phyloP scores from a whole-genome alignment of 2,329 filamentous ascomycete genomes.

The Epichloe scottii region DNA sequence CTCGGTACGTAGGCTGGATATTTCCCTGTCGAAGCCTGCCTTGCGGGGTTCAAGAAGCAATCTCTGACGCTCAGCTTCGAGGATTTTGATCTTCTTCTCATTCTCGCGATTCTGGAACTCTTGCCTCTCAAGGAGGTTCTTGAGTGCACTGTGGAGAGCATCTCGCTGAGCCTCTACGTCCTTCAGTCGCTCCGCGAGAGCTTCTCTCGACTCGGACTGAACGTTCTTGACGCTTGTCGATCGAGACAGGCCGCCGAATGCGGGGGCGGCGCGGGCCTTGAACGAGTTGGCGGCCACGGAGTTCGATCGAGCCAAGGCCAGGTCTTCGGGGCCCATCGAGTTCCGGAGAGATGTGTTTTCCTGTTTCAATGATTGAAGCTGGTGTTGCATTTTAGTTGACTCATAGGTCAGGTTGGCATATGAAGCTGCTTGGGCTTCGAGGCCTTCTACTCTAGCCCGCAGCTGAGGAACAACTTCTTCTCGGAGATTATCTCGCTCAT shows the following conservation, averaged over 20 bases:
- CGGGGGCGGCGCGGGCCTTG: constrained; percentile 25
- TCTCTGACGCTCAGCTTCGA: constrained; percentile 69
- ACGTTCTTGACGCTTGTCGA: constrained; percentile 44
- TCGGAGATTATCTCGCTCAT: constrained; percentile 82
- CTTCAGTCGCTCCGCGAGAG: constrained; percentile 67
- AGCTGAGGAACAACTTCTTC: constrained; percentile 79
- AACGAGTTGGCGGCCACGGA: constrained; percentile 48
- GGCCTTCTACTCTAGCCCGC: constrained; percentile 60
- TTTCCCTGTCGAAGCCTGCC: constrained; percentile 73
- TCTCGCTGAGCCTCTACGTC: constrained; percentile 91
- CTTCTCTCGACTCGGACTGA: constrained; percentile 49
- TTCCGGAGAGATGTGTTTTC: constrained; percentile 51
- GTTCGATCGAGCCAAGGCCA: constrained; percentile 46
- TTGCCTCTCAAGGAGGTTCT: constrained; percentile 73
- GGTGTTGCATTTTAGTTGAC: constrained; percentile 74
- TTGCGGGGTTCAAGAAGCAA: constrained; percentile 57
- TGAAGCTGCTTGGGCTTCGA: constrained; percentile 63
- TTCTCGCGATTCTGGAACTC: constrained; percentile 75
- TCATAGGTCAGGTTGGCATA: constrained; percentile 66
- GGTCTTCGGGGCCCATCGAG: constrained; percentile 14
- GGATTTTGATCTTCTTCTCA: constrained; percentile 61
- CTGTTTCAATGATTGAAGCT: constrained; percentile 56
- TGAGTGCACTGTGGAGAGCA: constrained; percentile 76
- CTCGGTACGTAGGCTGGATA: constrained; percentile 67
- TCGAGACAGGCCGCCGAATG: constrained; percentile 37